Evolutionary conservation across 2,329 filamentous ascomycete species (phyloP), one percentile per base, ranked within the genome.

Genomic region (Blastomyces emzantsi): DNA sequence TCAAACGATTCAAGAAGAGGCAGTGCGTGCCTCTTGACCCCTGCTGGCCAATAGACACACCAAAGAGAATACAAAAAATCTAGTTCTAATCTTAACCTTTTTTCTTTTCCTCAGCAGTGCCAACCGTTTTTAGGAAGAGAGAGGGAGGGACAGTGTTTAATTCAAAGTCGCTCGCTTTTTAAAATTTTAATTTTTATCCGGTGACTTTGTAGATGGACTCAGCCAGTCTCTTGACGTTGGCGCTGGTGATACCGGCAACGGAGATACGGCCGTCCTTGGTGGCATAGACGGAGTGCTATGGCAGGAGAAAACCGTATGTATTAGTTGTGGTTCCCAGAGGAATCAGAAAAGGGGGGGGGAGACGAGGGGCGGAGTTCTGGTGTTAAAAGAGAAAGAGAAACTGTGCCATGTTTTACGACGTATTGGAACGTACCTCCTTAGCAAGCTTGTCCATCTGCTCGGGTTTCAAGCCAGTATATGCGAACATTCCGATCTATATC

Each of bases 401-500:
- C 41, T 45, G 41, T 25, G 47, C 13, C 6, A 49, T 25, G 47
- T 15, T n/a, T 47, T n/a, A 19, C 9, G 6, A 22, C 6, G 43
- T 6, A n/a, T 8, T 19, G 3, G 19, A 19, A 66, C 80, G 74
- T 73, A 85, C 83, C 82, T 97, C 90, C 83, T 95, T 92, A 70
- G 92, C 90, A 67, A 99, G 83, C 73, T 81, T 82, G 63, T 93
- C 89, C 90, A 97, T 97, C 82, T 97, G 90, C 80, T 93, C 88
- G 63, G 92, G 82, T 71, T 83, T 93, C 73, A 99, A 82, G 66
- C 94, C 94, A 61, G 94, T 99, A 85, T 96, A 99, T 71, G 94
- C 93, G 75, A 99, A 99, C 94, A 99, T 99, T 81, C 94, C 94
- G 73, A 99, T 99, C 85, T 85, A 67, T 9, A 65, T 49, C 8